phyloP scores from a whole-genome alignment of 2,329 filamentous ascomycete species.

The Colletotrichum sp. region DNA sequence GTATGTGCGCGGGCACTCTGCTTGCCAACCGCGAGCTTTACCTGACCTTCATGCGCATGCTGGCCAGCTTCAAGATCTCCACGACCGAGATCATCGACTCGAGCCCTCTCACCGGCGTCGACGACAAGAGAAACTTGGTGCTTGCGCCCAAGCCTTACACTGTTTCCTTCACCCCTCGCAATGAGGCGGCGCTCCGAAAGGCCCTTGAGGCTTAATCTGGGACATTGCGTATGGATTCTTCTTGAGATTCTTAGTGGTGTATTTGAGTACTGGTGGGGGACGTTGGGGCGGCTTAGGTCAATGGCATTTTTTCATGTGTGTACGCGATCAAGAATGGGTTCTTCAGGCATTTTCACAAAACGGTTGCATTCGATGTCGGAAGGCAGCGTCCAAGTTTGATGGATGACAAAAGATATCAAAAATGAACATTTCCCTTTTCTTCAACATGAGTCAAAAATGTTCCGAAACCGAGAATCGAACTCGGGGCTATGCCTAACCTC shows the following conservation, averaged over 20 bases:
- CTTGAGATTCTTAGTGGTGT: not conserved
- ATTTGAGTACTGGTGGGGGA: not conserved
- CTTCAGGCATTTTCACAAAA: not conserved
- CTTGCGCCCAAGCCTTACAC: not conserved
- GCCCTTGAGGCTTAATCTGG: not conserved
- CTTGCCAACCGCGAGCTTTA: slow-evolving; percentile 59
- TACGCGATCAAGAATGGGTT: not conserved
- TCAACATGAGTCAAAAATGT: not conserved
- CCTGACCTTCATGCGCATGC: slow-evolving; percentile 54
- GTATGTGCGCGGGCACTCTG: slow-evolving; percentile 60
- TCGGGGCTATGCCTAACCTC: not conserved
- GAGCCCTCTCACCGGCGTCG: slow-evolving; percentile 6
- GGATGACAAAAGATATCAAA: not conserved
- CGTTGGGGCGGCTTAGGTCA: not conserved
- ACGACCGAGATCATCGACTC: slow-evolving; percentile 23
- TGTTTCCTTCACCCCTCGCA: slow-evolving; percentile 4
- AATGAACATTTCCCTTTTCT: not conserved
- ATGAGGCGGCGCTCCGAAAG: not conserved
- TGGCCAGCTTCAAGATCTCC: slow-evolving; percentile 53
- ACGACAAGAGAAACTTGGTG: slow-evolving; percentile 10
- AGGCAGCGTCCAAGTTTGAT: not conserved
- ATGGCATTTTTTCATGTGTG: not conserved
- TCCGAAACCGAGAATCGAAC: slow-evolving; percentile 1
- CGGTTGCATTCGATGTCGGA: not conserved
- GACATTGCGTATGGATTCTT: not conserved